A percentile compares a stretch with the other conserved stretches of the same genome.
Conservation (phyloP, 2,329 filamentous ascomycete genomes). For the Fonsecaea pugnacius region DNA sequence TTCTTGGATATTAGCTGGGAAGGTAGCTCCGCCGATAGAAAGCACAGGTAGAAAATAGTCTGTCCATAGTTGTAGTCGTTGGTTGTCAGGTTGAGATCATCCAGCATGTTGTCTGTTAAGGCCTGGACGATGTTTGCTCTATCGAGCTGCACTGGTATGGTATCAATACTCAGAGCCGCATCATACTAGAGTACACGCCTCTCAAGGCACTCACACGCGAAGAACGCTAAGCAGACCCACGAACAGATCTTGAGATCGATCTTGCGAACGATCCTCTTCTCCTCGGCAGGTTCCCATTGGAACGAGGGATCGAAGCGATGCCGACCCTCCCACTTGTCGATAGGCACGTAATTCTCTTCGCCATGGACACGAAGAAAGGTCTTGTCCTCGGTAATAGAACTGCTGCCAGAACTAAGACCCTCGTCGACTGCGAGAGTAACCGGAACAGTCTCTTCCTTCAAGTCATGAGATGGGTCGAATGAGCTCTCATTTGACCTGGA, state of each 20-base stretch:
- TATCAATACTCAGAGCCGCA: not conserved
- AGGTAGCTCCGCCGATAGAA: conserved; percentile 59
- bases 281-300: conserved; percentile 21
- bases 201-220: not conserved
- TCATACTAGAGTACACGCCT: not conserved
- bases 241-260: conserved; percentile 36
- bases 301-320: conserved; percentile 52
- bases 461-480: not conserved
- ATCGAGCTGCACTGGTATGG: conserved; percentile 55
- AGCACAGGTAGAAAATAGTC: conserved; percentile 60
- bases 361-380: conserved; percentile 18
- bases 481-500: conserved; percentile 4
- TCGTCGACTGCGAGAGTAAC: conserved; percentile 14
- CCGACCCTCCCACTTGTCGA: conserved; percentile 50
- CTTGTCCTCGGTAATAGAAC: conserved; percentile 15
- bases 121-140: conserved; percentile 63
- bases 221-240: conserved; percentile 45
- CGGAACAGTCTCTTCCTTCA: conserved; percentile 14
- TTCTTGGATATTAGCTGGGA: conserved; percentile 62
- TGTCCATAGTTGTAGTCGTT: conserved; percentile 51
- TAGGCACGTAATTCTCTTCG: conserved; percentile 20
- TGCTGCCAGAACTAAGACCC: conserved; percentile 9
- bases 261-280: conserved; percentile 36
- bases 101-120: conserved; percentile 61
- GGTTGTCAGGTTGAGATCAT: conserved; percentile 42